phyloP scores from a whole-genome alignment of 345 rosid genomes.

The Sonneratia caseolaris region DNA sequence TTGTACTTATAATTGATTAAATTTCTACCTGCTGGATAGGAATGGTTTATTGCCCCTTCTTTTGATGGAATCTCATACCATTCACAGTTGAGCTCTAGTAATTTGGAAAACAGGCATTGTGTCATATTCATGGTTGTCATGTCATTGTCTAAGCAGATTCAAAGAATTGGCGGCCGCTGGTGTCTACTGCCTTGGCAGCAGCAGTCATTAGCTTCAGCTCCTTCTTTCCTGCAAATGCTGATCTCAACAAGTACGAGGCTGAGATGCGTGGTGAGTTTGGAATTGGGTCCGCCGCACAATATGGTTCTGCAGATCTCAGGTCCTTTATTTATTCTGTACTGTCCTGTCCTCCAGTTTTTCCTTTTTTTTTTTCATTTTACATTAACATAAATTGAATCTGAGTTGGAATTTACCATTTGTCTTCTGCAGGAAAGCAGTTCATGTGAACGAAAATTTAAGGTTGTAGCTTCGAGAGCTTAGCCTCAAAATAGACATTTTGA shows the following conservation, averaged over 20 bases:
- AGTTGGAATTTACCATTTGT: constrained; percentile 11
- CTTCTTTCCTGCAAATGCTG: constrained; percentile 56
- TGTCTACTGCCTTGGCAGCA: constrained; percentile 59
- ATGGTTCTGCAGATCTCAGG: constrained; percentile 83
- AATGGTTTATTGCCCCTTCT: too few relatives aligned
- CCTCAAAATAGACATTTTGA: not conserved
- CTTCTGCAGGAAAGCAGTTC: constrained; percentile 68
- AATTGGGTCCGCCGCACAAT: constrained; percentile 87
- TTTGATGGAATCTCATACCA: not conserved
- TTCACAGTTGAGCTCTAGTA: too few relatives aligned
- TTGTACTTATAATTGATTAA: not conserved
- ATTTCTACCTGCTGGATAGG: not conserved
- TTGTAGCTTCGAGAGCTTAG: constrained; percentile 10
- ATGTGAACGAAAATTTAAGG: constrained; percentile 87
- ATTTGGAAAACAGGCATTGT: too few relatives aligned
- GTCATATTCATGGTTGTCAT: constrained; percentile 2
- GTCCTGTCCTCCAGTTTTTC: not conserved
- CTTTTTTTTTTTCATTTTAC: not conserved
- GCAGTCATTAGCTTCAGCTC: constrained; percentile 44
- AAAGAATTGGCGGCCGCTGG: constrained; percentile 40
- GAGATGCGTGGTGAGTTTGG: constrained; percentile 84
- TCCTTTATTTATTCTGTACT: constrained; percentile 7
- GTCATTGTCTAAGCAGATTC: constrained; percentile 14
- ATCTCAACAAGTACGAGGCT: constrained; percentile 79
- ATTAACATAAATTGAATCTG: not conserved